Evolutionary conservation across 106 monocot species (phyloP).

Genomic region (Iris macrosiphon): DNA sequence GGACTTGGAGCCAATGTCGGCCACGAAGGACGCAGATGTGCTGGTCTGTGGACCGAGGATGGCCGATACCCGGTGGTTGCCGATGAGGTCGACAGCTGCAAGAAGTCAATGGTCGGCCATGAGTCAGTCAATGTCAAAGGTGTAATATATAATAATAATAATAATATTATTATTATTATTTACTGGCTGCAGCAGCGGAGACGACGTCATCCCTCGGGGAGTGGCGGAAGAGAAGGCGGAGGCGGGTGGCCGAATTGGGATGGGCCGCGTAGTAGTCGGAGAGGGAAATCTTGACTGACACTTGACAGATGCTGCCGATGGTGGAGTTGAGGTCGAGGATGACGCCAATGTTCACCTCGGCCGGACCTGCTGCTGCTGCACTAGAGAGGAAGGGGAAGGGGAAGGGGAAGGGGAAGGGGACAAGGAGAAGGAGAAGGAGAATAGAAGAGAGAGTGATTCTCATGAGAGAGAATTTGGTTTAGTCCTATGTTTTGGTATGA

Average conservation of each 20-base stretch:
- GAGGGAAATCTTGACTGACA: neutral
- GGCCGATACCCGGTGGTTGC: constrained; percentile 2
- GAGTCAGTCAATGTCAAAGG: neutral
- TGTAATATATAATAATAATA: neutral
- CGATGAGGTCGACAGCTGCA: constrained; percentile 17
- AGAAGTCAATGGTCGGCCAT: neutral
- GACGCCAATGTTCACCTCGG: neutral
- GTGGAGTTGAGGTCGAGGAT: constrained; percentile 1
- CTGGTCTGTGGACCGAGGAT: constrained; percentile 19
- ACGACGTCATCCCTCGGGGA: neutral
- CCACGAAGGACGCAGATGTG: constrained; percentile 6
- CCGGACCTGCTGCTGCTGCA: neutral
- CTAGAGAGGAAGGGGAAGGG: neutral
- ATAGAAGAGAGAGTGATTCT: neutral
- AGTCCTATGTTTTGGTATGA: no score
- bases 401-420: neutral
- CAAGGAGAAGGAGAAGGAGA: neutral
- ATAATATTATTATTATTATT: neutral
- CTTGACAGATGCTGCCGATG: neutral
- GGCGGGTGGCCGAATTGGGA: constrained; percentile 6
- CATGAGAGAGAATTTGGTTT: neutral
- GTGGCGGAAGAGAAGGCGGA: constrained; percentile 6
- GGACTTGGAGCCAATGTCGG: constrained; percentile 4
- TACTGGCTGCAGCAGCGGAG: constrained; percentile 1
- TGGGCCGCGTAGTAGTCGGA: constrained; percentile 1